Evolutionary conservation across 129 eudicot species (phyloP), one percentile per base, ranked within the genome.

Genomic region (Flaveria trinervia): DNA sequence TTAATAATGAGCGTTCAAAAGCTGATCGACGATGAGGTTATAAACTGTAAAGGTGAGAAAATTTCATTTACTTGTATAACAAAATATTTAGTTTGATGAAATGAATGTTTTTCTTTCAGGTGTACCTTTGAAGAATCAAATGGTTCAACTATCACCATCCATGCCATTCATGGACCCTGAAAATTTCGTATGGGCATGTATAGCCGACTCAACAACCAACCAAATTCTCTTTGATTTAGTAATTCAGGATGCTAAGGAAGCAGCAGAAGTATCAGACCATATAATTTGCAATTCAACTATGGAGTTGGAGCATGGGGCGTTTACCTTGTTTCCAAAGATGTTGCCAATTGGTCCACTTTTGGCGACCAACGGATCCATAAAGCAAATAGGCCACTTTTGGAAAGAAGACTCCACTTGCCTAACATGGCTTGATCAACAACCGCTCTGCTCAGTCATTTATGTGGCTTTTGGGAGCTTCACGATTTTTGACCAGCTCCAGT

Each of bases 391-490:
- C 54, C 30, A 80, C 33, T 86, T 83, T 70, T 88, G 88, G 96
- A 77, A 91, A 11, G 81, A 81, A 25, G 93, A 90, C 83, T 68
- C 74, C 1, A 73, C 80, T 36, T 88, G 92, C 81, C 64, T 88
- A 54, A 25, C 68, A 51, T 90, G 96, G 92, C 96, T 89, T n/a
- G 91, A 86, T 67, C 82, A 83, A 18, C 86, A 89, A 36, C 83
- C 83, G 10, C 1, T 22, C 3, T 12, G 36, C 62, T 87, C 88
- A 3, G 89, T 84, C 68, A 74, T 87, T 26, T 89, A 87, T 2
- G 84, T 86, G 41, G 93, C 96, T 1, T 88, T 88, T 78, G 93
- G 96, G 30, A 90, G 93, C 79, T 50, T 83, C 73, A 66, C 89
- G 7, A 44, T 81, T 6, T 81, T 78, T 25, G 77, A 84, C 25